Evolutionary conservation across 257 asterid genomes (phyloP), one percentile per base, ranked within the genome.

Genomic region (Leptodermis oblonga): DNA sequence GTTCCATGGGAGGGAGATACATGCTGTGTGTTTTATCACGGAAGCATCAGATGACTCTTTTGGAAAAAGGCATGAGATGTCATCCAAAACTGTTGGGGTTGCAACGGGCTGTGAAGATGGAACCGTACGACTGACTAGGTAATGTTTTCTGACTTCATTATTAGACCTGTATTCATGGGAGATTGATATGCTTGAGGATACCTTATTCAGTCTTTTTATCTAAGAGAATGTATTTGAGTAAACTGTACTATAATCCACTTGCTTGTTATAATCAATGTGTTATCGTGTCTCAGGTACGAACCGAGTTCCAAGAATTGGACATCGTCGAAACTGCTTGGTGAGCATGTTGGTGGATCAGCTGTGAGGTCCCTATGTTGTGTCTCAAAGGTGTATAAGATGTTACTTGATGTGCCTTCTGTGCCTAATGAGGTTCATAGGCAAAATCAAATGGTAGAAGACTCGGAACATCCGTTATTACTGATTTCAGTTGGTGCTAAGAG

Each of bases 101-200:
- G 96, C 93, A 63, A 93, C 97, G 53, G 99, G 97, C 53, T 87
- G 96, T 83, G 99, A 93, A 83, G 99, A 93, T 86, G 99, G 99
- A 76, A 86, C 97, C 65, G 95, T 93, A 78, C 88, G 97, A 74
- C 73, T 93, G 87, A 90, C 95, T 71, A 85, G 96, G 98, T 93
- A 79, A 67, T 65, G 20, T 62, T 55, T 67, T 70, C 9, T 5
- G 20, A 63, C 46, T 54, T 74, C 3, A 51, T 70, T 14, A 25
- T 48, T 42, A 48, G 70, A 34, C 48, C n/a, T 26, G 18, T 71
- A 33, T 26, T 49, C 66, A 4, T 18, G 18, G 22, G 39, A 66
- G 28, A n/a, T 55, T 26, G 7, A 52, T 68, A 55, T 17, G 39
- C 20, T 55, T 55, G 22, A 51, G 49, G 17, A 28, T 28, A 15